Base-by-base conservation (phyloP, 352 stramenopile species). In the Phytophthora pini region DNA sequence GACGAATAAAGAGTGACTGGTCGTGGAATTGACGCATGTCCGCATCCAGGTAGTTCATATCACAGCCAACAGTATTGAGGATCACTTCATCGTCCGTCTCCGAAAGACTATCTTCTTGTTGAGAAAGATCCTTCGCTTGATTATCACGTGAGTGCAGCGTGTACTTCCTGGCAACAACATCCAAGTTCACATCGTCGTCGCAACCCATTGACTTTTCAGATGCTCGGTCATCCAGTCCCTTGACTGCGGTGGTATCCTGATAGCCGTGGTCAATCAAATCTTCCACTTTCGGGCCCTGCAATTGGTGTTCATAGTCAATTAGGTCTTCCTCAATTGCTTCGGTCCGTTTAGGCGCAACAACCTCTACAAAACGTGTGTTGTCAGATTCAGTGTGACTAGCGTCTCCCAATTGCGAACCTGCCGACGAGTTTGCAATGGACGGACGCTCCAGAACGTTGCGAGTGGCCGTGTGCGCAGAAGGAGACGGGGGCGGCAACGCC, bases 21-120 rank as follows among this genome's bases (percentile, higher is more conserved):
- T 84, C 81, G 43, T 92, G 80, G 70, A 92, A 92, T 48, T 86
- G 72, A 8, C 83, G 83, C 83, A 92, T 92, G 34, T 90, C 80
- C 3, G 71, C 75, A 55, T 90, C 83, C 29, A 92, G 54, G 45
- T 84, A 86, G 56, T 74, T 81, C 40, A 70, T 77, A 63, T 92
- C 83, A 39, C 83, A 90, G 22, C 69, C 67, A 10, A 76, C 71
- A 4, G 82, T 87, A 56, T 92, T 80, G 3, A 87, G 51, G 24
- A 50, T 75, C 36, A 29, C 44, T 5, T 61, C 56, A 31, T 52
- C 46, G 0, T 58, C 54, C 24, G 11, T 7, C 15, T 63, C 58
- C 7, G 43, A 63, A 38, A 45, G 26, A 8, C 53, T 47, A 4
- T 50, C 39, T 11, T 75, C 34, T 17, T 66, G 53, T 15, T 56